Conservation (phyloP, 805 yeast species). For the Monosporozyma solicola region DNA sequence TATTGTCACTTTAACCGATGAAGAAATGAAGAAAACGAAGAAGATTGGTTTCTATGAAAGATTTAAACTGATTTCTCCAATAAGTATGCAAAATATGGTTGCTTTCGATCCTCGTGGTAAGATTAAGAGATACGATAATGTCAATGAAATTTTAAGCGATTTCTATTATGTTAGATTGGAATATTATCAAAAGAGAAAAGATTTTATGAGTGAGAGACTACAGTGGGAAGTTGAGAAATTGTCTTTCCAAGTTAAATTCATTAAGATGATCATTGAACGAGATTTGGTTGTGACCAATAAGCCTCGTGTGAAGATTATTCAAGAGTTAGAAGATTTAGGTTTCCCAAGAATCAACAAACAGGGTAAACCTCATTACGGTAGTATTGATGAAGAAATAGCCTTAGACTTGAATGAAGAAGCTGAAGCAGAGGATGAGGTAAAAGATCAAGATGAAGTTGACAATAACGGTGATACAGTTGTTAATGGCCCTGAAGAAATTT, state of each 20-base stretch:
- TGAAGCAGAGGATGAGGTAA: constrained; percentile 31
- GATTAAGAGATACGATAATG: constrained; percentile 69
- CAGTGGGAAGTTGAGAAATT: constrained; percentile 69
- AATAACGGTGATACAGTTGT: constrained; percentile 29
- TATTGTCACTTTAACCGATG: constrained; percentile 60
- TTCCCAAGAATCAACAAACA: constrained; percentile 72
- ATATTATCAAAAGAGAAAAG: constrained; percentile 85
- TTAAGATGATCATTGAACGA: constrained; percentile 78
- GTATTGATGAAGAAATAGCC: constrained; percentile 21
- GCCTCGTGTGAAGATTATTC: constrained; percentile 54
- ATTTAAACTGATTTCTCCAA: constrained; percentile 63
- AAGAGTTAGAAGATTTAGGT: constrained; percentile 49
- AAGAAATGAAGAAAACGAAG: constrained; percentile 75
- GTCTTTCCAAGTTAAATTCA: constrained; percentile 79
- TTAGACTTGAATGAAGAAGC: constrained; percentile 31
- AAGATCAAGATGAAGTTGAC: constrained; percentile 33
- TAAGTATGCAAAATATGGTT: constrained; percentile 82
- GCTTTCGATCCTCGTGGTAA: constrained; percentile 88
- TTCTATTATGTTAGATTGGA: constrained; percentile 82
- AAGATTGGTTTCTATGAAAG: constrained; percentile 73
- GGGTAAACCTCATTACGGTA: constrained; percentile 52
- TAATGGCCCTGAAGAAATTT: constrained; percentile 41
- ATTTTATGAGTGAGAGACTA: constrained; percentile 56
- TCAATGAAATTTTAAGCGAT: constrained; percentile 71
- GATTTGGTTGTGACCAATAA: constrained; percentile 65